Percentiles rank a stretch among this genome's conserved stretches.
These are phyloP conservation scores for Avena atlantica DNA, from an alignment of 176 grass and related monocot species.

Conservation along the genomic window DNA sequence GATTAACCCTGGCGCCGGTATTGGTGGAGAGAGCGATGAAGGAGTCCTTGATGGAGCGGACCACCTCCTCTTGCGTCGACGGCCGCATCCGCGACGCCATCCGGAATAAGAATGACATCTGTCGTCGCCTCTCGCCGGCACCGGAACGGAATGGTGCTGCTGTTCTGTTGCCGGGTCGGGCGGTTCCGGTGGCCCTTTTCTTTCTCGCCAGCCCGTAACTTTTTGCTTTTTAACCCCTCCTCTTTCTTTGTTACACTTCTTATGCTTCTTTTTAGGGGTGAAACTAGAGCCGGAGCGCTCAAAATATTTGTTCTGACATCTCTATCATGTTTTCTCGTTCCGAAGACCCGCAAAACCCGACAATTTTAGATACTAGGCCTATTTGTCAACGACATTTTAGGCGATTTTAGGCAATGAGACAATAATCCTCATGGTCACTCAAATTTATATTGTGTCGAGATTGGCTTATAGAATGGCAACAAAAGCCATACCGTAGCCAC, in stretches of 20 bases:
- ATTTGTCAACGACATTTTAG: not conserved
- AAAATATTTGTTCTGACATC: not conserved
- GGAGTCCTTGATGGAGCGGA: constrained; percentile 76
- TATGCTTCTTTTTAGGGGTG: not conserved
- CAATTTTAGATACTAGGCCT: too few species aligned
- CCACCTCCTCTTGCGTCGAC: constrained; percentile 65
- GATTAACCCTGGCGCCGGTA: constrained; percentile 79
- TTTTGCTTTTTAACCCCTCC: constrained; percentile 30
- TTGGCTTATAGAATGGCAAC: too few species aligned
- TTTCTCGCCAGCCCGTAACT: constrained; percentile 19
- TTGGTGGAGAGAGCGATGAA: constrained; percentile 86
- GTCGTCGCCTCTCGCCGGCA: constrained; percentile 37
- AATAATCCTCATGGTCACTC: not conserved
- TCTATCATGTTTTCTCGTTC: too few species aligned
- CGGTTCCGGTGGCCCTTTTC: constrained; percentile 35
- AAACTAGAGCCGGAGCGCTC: not conserved
- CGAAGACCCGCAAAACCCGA: too few species aligned
- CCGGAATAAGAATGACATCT: constrained; percentile 87
- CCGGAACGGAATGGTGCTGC: constrained; percentile 28
- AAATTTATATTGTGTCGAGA: not conserved
- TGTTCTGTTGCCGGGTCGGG: constrained; percentile 27
- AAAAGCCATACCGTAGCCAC: too few species aligned
- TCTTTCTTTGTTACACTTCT: not conserved
- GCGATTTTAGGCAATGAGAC: not conserved
- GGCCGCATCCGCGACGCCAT: constrained; percentile 60